phyloP scores from a whole-genome alignment of 306 rosid genomes.

The Acmispon strigosus region DNA sequence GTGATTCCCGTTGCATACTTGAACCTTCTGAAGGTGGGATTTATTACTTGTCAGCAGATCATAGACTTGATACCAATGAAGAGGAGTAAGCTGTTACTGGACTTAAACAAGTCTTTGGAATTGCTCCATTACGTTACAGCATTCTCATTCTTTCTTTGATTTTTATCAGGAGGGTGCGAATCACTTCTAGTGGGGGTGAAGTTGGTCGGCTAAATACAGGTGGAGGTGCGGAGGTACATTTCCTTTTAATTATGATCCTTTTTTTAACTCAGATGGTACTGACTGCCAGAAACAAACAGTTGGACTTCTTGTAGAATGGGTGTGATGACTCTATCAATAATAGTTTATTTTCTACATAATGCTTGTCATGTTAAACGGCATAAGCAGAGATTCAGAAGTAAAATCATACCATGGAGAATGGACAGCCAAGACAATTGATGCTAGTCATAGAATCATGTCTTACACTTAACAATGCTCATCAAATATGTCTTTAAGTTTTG shows the following conservation, averaged over 20 bases:
- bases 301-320: constrained; percentile 32
- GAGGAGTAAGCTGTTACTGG: constrained; percentile 69
- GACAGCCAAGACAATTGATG: neutral
- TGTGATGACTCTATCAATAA: neutral
- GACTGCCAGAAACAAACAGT: constrained; percentile 4
- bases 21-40: constrained; percentile 89
- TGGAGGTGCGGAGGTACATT: constrained; percentile 89
- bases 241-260: constrained; percentile 2
- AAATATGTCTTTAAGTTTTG: neutral
- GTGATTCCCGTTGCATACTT: constrained; percentile 92
- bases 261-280: neutral
- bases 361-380: neutral
- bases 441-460: neutral
- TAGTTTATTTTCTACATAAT: neutral
- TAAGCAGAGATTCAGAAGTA: neutral
- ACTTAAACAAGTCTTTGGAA: constrained; percentile 7
- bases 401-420: neutral
- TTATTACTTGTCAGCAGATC: constrained; percentile 92
- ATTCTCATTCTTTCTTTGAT: neutral
- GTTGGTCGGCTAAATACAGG: constrained; percentile 98
- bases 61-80: constrained; percentile 89
- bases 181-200: constrained; percentile 90
- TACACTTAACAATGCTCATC: neutral
- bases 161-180: constrained; percentile 76
- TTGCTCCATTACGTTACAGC: constrained; percentile 27